A percentile compares a stretch with the other conserved stretches of the same genome.
Conservation (phyloP, 352 stramenopile genomes). For the Phytopythium aichiense region DNA sequence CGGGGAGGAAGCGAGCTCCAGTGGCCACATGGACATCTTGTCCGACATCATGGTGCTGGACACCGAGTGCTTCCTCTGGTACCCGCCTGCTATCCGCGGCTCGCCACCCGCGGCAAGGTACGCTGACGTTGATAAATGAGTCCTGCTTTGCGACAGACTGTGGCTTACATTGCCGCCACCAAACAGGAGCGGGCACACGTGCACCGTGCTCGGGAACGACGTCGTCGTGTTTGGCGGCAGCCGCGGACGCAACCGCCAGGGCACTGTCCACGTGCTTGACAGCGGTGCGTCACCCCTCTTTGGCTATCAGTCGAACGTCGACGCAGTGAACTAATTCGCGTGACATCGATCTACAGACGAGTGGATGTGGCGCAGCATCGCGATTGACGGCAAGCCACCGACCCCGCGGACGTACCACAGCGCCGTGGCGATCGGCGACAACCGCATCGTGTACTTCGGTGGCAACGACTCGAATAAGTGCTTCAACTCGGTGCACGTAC, state of each 20-base stretch:
- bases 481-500: conserved; percentile 91
- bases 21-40: conserved; percentile 64
- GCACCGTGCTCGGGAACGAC: conserved; percentile 67
- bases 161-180: background rate
- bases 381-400: conserved; percentile 86
- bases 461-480: conserved; percentile 90
- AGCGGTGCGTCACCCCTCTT: conserved; percentile 30
- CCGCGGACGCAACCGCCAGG: conserved; percentile 64
- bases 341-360: conserved; percentile 29
- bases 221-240: conserved; percentile 81
- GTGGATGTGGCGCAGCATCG: conserved; percentile 89
- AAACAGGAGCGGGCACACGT: conserved; percentile 68
- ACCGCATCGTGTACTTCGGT: conserved; percentile 91
- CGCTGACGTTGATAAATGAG: background rate
- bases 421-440: conserved; percentile 48
- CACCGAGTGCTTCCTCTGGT: conserved; percentile 93
- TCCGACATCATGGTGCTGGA: conserved; percentile 91
- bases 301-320: conserved; percentile 4
- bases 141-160: background rate
- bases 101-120: conserved; percentile 43
- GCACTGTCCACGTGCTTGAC: conserved; percentile 71
- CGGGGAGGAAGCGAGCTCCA: conserved; percentile 5
- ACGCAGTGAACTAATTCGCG: conserved; percentile 1
- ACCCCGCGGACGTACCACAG: conserved; percentile 90
- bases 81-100: conserved; percentile 84